A percentile compares a stretch with the other conserved stretches of the same genome.
phyloP scores from a whole-genome alignment of 176 grass and related monocot species.

The Puccinellia tenuiflora region DNA sequence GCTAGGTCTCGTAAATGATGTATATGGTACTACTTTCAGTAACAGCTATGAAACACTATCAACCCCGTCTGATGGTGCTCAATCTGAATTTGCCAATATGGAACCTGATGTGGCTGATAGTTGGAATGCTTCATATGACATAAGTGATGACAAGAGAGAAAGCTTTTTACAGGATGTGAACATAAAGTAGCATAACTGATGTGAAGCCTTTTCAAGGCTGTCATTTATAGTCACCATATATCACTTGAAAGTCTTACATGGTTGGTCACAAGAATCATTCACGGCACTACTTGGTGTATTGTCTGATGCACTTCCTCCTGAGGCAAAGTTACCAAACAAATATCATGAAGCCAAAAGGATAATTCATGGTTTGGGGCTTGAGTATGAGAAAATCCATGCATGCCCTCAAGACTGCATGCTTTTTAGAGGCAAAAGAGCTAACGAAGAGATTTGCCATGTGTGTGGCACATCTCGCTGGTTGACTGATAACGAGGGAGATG shows the following conservation, averaged over 20 bases:
- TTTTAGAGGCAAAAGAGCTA: neutral
- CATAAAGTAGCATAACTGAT: neutral
- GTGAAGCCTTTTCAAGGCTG: neutral
- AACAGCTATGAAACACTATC: neutral
- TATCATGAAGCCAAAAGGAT: conserved; percentile 23
- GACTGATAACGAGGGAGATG: neutral
- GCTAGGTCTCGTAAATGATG: neutral
- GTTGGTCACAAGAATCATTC: conserved; percentile 4
- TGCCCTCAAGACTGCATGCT: conserved; percentile 21
- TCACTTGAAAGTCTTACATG: conserved; percentile 8
- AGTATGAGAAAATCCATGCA: conserved; percentile 29
- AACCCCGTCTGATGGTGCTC: neutral
- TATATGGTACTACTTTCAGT: neutral
- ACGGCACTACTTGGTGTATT: neutral
- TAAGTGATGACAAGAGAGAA: neutral
- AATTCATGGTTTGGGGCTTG: neutral
- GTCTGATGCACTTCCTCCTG: neutral
- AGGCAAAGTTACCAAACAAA: conserved; percentile 6
- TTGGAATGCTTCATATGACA: neutral
- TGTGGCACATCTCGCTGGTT: neutral
- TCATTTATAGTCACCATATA: conserved; percentile 1
- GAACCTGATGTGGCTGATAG: neutral
- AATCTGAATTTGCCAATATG: neutral
- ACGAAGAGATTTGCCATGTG: neutral
- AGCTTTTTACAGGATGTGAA: neutral